Percentiles rank a stretch among this genome's conserved stretches.
phyloP scores from a whole-genome alignment of 2,329 filamentous ascomycete genomes.

The Calonectria crousiana region DNA sequence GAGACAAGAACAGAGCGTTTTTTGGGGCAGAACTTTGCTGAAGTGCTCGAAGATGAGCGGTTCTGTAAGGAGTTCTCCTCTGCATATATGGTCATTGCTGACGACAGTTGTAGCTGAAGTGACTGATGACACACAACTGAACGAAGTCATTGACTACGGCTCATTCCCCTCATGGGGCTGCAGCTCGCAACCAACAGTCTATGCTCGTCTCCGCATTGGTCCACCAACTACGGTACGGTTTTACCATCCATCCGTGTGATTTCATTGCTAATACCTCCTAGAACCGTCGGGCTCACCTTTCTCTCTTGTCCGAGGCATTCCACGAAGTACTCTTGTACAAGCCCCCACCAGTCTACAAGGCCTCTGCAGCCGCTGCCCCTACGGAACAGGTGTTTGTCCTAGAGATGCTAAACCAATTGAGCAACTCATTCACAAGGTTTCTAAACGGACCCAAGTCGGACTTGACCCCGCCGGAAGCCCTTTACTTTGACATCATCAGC shows the following conservation, averaged over 20 bases:
- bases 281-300: constrained; percentile 63
- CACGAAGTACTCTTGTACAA: constrained; percentile 63
- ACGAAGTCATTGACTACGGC: constrained; percentile 63
- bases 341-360: constrained; percentile 64
- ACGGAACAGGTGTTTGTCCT: constrained; percentile 59
- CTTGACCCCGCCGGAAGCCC: constrained; percentile 57
- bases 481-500: constrained; percentile 58
- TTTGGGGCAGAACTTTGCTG: constrained; percentile 54
- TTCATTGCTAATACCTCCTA: constrained; percentile 44
- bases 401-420: constrained; percentile 56
- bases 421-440: constrained; percentile 56
- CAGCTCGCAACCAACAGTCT: constrained; percentile 52
- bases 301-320: constrained; percentile 63
- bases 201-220: constrained; percentile 62
- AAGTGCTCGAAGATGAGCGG: constrained; percentile 58
- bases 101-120: constrained; percentile 54
- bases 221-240: constrained; percentile 63
- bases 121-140: constrained; percentile 53
- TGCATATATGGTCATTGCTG: neutral
- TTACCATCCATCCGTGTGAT: too few relatives aligned
- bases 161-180: constrained; percentile 63
- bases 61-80: constrained; percentile 53
- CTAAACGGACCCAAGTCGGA: constrained; percentile 46
- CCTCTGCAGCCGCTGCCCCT: constrained; percentile 50
- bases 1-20: constrained; percentile 60